Evolutionary conservation across 2,329 filamentous ascomycete genomes (phyloP).

Genomic region (Aspergillus luchuensis): DNA sequence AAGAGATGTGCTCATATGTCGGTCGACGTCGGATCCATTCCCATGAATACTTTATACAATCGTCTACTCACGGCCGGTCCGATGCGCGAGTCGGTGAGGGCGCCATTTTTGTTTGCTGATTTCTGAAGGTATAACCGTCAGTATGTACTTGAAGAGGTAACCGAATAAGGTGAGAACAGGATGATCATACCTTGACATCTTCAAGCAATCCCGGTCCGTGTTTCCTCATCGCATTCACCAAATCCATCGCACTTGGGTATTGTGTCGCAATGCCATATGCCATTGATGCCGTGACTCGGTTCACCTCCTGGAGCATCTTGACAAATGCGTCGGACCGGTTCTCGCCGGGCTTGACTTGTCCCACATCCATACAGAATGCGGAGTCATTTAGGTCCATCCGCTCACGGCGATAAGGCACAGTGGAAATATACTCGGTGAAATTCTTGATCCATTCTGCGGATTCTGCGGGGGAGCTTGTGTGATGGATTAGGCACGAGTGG

Average conservation of each 20-base stretch:
- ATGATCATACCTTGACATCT: conserved; percentile 50
- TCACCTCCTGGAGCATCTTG: conserved; percentile 75
- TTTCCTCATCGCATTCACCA: conserved; percentile 62
- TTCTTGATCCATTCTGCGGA: conserved; percentile 71
- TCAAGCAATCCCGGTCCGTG: conserved; percentile 65
- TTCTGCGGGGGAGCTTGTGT: conserved; percentile 62
- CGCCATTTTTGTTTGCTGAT: conserved; percentile 52
- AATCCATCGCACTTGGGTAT: conserved; percentile 59
- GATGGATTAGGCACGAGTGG: conserved; percentile 69
- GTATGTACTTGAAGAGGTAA: not conserved
- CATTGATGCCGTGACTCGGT: conserved; percentile 69
- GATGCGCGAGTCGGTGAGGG: conserved; percentile 47
- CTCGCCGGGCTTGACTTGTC: conserved; percentile 72
- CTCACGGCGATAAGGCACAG: conserved; percentile 66
- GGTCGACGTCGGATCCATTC: conserved; percentile 47
- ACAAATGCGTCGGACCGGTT: conserved; percentile 67
- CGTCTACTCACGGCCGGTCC: conserved; percentile 52
- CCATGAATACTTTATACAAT: conserved; percentile 53
- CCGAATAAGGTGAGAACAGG: not conserved
- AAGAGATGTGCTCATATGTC: conserved; percentile 37
- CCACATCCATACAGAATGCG: conserved; percentile 75
- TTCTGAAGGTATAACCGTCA: conserved; percentile 36
- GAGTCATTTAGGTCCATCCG: conserved; percentile 51
- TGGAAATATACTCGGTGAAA: conserved; percentile 78
- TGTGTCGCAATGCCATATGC: conserved; percentile 68